These are phyloP conservation scores for Colletotrichum trifolii DNA, from an alignment of 2,329 filamentous ascomycete genomes.

Conservation along the genomic window DNA sequence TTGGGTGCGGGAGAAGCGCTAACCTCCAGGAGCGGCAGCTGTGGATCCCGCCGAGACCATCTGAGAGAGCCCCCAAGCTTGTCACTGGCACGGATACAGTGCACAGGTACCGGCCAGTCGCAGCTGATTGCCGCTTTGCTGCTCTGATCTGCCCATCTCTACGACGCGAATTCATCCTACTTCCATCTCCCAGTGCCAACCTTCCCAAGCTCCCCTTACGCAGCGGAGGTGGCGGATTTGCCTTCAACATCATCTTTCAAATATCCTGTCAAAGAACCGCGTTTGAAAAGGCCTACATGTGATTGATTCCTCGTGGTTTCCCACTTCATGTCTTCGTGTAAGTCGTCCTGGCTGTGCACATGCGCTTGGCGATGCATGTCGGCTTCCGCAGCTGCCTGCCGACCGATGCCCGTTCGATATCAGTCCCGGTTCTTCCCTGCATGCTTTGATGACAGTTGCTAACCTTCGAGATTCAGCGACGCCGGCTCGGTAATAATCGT, in stretches of 20 bases:
- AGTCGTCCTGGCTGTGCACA: slow-evolving; percentile 21
- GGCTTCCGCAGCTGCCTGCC: slow-evolving; percentile 7
- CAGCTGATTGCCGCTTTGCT: slow-evolving; percentile 31
- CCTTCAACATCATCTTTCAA: slow-evolving; percentile 5
- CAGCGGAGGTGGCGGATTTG: slow-evolving; percentile 24
- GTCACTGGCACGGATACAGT: too few relatives aligned
- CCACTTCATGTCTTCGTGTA: slow-evolving; percentile 18
- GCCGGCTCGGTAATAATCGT: slow-evolving; percentile 28
- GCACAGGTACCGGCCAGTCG: slow-evolving; percentile 8
- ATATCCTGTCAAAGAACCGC: not conserved
- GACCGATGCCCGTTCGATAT: not conserved
- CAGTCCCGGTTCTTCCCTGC: not conserved
- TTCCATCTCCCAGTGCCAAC: not conserved
- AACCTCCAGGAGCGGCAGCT: slow-evolving; percentile 19
- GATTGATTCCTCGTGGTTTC: not conserved
- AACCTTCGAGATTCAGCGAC: not conserved
- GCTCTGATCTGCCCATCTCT: slow-evolving; percentile 26
- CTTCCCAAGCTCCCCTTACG: slow-evolving; percentile 7
- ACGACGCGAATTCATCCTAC: slow-evolving; percentile 5
- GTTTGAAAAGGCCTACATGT: slow-evolving; percentile 11
- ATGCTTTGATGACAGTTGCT: not conserved
- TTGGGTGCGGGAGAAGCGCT: slow-evolving; percentile 16
- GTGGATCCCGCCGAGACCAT: slow-evolving; percentile 1
- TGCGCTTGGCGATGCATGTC: slow-evolving; percentile 6
- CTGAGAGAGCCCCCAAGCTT: too few relatives aligned